Evolutionary conservation across 192 early-diverging fungal genomes (phyloP), one percentile per base, ranked within the genome.

Genomic region (Coemansia sp.): DNA sequence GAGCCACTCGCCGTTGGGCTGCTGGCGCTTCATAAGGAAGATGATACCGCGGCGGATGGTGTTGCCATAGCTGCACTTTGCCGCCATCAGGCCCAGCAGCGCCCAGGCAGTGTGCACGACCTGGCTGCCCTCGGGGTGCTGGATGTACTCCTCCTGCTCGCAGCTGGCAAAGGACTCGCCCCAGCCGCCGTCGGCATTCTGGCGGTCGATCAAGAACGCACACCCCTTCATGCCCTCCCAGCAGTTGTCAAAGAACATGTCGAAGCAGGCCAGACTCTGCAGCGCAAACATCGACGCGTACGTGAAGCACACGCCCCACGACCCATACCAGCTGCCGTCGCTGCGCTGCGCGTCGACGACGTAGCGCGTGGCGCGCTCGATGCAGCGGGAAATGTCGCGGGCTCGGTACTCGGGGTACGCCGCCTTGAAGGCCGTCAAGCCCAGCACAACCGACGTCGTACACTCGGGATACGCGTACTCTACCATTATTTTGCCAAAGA

Each of bases 401-500:
- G 78, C 40, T 7, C 89, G 83, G 76, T 99, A 90, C 32, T 85
- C 78, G 7, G 94, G 91, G 60, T 83, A 79, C 22, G 70, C 62
- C 44, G 89, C 79, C 19, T 66, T 44, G 69, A 96, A 99, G 1
- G 79, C 76, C 9, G 80, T 75, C 41, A 99, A 75, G 7, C 88
- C 91, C 14, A 94, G 83, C 7, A 99, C 66, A 7, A 87, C 90
- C 20, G 93, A 86, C 7, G 94, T 95, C 9, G 96, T 93, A 78
- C 96, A 99, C 60, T 99, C 96, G 12, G 91, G 89, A 70, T 99
- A 99, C 37, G 75, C 75, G 78, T 98, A 98, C 70, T 95, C 94
- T 35, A 92, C 82, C 94, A 97, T 97, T 49, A 95, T 92, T 49
- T 88, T 88, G 44, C 90, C 92, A 86, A 99, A 99, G 13, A 99